Evolutionary conservation across 441 rosid genomes (phyloP), one percentile per base, ranked within the genome.

Genomic region (Gossypium trilobum): DNA sequence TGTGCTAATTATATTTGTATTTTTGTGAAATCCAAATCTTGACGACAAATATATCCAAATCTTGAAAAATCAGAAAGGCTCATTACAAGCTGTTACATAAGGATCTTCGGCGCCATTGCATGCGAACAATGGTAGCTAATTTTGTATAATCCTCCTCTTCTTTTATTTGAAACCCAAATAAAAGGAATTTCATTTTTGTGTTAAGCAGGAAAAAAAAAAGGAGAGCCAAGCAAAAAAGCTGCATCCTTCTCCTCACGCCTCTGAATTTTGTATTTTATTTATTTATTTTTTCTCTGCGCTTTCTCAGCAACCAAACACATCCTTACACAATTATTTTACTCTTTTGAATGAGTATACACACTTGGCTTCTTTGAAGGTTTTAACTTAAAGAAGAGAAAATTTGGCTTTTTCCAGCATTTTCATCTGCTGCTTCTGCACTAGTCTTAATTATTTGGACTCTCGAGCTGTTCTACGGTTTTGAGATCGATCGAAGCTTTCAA

Each of bases 161-260:
- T n/a, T n/a, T n/a, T n/a, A n/a, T n/a, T n/a, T n/a, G n/a, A n/a
- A n/a, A n/a, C n/a, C n/a, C n/a, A n/a, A n/a, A n/a, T n/a, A n/a
- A 64, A 27, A 13, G n/a, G 7, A 17, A 3, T 55, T 61, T 17
- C 52, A 33, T 19, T 44, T 71, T 62, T 73, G 31, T 73, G 85
- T 81, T 82, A 77, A 80, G 80, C 82, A 77, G 73, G 77, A 42
- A 59, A 59, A 51, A 20, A 4, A 29, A 60, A 23, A 57, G 16
- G 10, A 11, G 22, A 55, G 56, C 13, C 25, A 51, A 6, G 25
- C 64, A 44, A 61, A 42, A 75, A 81, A 79, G 83, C 89, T 82
- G 87, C 79, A 63, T 58, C 82, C 82, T 42, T 71, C 86, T 84
- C 77, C 82, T 73, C 87, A 80, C 61, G 61, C 61, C 61, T 71